phyloP scores from a whole-genome alignment of 768 basidiomycete genomes.

The Galerina sulciceps region DNA sequence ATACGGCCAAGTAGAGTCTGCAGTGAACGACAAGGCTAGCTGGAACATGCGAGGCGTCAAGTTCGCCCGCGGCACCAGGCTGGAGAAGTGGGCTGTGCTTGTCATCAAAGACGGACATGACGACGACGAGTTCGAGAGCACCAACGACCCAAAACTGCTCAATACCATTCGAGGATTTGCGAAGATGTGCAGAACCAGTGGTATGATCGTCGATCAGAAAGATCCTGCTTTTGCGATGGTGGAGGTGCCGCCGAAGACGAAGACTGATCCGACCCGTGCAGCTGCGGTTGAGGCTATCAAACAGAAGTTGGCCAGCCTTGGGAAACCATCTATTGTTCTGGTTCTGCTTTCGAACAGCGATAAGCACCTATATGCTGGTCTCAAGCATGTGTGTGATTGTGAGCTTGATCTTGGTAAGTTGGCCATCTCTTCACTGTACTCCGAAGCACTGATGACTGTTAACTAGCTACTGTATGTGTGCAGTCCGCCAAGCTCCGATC shows the following conservation, averaged over 20 bases:
- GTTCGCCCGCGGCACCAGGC: slow-evolving; percentile 58
- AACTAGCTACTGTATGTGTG: slow-evolving; percentile 70
- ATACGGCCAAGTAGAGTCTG: slow-evolving; percentile 53
- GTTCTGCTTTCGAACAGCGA: slow-evolving; percentile 72
- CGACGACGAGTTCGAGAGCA: slow-evolving; percentile 62
- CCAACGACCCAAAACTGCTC: slow-evolving; percentile 57
- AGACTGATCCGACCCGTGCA: slow-evolving; percentile 56
- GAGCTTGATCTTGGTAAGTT: slow-evolving; percentile 57
- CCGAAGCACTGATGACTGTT: not conserved
- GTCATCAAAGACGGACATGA: slow-evolving; percentile 61
- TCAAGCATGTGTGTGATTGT: slow-evolving; percentile 76
- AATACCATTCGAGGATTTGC: slow-evolving; percentile 55
- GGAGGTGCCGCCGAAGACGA: slow-evolving; percentile 51
- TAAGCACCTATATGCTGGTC: slow-evolving; percentile 75
- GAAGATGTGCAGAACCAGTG: slow-evolving; percentile 64
- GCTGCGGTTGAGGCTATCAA: slow-evolving; percentile 52
- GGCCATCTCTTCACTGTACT: not conserved
- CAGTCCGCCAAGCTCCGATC: slow-evolving; percentile 74
- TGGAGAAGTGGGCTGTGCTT: slow-evolving; percentile 72
- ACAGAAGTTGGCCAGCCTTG: slow-evolving; percentile 35
- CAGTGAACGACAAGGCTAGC: slow-evolving; percentile 63
- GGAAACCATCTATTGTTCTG: slow-evolving; percentile 60
- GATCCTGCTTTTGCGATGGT: slow-evolving; percentile 44
- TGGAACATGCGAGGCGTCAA: slow-evolving; percentile 78
- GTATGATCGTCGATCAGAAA: slow-evolving; percentile 53